Evolutionary conservation across 2,329 filamentous ascomycete genomes (phyloP), one percentile per base, ranked within the genome.

Genomic region (Alternaria viburni): DNA sequence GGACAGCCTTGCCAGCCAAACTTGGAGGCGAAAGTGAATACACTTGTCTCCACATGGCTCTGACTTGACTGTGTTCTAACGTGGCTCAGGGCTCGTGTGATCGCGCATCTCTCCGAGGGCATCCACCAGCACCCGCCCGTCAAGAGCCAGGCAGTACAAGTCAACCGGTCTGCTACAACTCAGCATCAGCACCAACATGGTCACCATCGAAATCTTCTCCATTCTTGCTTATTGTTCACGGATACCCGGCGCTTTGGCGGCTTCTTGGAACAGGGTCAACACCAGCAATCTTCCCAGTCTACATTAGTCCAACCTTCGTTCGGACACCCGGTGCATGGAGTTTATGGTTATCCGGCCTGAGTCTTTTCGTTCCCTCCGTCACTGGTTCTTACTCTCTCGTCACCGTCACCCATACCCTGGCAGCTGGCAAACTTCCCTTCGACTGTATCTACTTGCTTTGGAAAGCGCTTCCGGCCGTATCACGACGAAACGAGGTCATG

Each of bases 161-260:
- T 55, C 41, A 62, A 32, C 25, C 61, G 54, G 49, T 44, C 60
- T 23, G 64, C 55, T 62, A 54, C 58, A 55, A 47, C 55, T 54
- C 66, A 61, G 43, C 65, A 64, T 30, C 67, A 69, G 52, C 69
- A 67, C 57, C 62, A 65, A 54, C 68, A 71, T 62, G 69, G 69
- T 55, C 67, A 73, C 52, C 69, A 72, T 47, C 71, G 71, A 59
- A 75, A 72, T 68, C 67, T 74, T 64, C 66, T 76, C 67, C 76
- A 79, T 79, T 79, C 76, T 79, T 79, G 76, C 69, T 72, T 78
- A 79, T 79, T 79, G 70, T 75, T 79, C 69, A 57, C 72, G 57
- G 74, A 76, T 59, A 71, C 67, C 49, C 59, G 73, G 71, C 73
- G 74, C 68, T 74, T 73, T 69, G 71, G 73, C 59, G 69, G 72